These are phyloP conservation scores for Penicillium rolfsii DNA, from an alignment of 2,329 filamentous ascomycete species.

Conservation along the genomic window DNA sequence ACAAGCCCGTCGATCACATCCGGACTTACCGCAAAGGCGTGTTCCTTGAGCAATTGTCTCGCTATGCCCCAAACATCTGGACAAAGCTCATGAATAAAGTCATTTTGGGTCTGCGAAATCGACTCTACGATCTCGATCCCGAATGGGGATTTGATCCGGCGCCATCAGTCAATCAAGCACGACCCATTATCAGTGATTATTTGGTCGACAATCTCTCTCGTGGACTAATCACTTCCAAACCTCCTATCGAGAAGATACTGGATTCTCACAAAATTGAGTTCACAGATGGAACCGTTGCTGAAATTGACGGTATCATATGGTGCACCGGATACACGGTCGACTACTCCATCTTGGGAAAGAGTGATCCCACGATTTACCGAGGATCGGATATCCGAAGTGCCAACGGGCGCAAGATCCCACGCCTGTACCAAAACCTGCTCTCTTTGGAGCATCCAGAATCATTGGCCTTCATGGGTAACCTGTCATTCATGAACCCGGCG, in stretches of 20 bases:
- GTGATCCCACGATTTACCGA: neutral
- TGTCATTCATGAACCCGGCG: neutral
- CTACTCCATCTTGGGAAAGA: neutral
- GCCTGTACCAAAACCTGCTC: neutral
- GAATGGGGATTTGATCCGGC: neutral
- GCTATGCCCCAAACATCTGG: neutral
- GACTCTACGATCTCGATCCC: neutral
- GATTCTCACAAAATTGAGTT: neutral
- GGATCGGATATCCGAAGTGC: neutral
- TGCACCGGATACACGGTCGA: neutral
- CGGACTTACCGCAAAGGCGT: neutral
- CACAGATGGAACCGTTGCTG: neutral
- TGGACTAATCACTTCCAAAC: neutral
- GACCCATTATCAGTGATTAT: neutral
- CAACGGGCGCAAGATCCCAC: neutral
- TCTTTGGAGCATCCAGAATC: neutral
- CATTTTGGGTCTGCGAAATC: neutral
- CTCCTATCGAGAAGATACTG: neutral
- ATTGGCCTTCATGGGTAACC: neutral
- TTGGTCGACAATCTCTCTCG: neutral
- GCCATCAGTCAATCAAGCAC: neutral
- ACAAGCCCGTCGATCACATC: neutral
- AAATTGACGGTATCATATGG: neutral
- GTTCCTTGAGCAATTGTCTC: neutral
- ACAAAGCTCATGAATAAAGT: neutral